Conservation (phyloP, 495 filamentous ascomycete species). For the Apodospora peruviana region DNA sequence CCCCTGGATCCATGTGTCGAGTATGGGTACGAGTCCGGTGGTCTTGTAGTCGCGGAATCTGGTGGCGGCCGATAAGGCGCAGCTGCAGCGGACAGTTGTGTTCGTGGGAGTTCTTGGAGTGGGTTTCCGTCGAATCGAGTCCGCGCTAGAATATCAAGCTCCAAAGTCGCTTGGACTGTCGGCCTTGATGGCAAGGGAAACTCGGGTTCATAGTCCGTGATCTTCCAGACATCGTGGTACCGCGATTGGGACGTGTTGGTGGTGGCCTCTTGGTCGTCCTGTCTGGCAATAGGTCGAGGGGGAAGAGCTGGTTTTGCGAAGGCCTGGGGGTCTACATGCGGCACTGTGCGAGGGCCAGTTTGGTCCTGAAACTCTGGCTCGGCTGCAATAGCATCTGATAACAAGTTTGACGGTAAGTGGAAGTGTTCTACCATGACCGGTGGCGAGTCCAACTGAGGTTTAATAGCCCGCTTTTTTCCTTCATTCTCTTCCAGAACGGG, state of each 20-base stretch:
- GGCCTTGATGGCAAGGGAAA: slow-evolving; percentile 7
- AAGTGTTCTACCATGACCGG: neutral
- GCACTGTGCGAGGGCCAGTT: neutral
- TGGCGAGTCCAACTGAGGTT: too few species aligned
- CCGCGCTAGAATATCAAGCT: neutral
- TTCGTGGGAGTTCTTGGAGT: slow-evolving; percentile 7
- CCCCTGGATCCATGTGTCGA: neutral
- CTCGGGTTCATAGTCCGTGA: slow-evolving; percentile 12
- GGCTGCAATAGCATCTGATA: neutral
- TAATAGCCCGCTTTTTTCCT: neutral
- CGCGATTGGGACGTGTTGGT: neutral
- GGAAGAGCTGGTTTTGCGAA: too few species aligned
- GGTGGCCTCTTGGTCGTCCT: neutral
- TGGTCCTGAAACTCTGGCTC: neutral
- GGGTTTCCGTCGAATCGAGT: slow-evolving; percentile 9
- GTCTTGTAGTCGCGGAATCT: slow-evolving; percentile 1
- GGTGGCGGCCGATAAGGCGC: slow-evolving; percentile 4
- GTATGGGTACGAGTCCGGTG: slow-evolving; percentile 2
- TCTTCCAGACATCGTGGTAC: slow-evolving; percentile 12
- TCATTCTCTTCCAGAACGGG: neutral
- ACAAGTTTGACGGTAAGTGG: neutral
- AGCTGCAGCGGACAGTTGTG: slow-evolving; percentile 10
- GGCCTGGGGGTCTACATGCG: too few species aligned
- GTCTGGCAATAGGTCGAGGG: too few species aligned
- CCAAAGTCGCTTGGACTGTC: neutral